Evolutionary conservation across 306 rosid species (phyloP).

Genomic region (Ammopiptanthus mongolicus): DNA sequence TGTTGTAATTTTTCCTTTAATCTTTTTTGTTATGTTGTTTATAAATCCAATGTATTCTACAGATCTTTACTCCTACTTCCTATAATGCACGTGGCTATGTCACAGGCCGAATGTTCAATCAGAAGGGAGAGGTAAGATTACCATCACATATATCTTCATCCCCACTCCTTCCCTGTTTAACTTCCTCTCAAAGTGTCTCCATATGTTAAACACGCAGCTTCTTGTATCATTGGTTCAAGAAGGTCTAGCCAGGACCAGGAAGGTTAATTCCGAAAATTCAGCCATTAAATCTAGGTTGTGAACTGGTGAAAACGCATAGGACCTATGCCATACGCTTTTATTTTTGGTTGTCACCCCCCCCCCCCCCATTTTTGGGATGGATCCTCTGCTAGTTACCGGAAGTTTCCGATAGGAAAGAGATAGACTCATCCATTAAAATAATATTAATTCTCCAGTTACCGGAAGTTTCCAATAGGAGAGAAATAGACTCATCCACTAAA

Average conservation of each 20-base stretch:
- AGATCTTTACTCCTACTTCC: slow-evolving; percentile 61
- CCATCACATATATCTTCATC: background rate
- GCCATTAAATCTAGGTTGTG: slow-evolving; percentile 52
- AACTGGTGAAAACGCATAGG: slow-evolving; percentile 13
- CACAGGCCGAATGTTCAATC: slow-evolving; percentile 77
- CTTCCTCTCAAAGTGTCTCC: slow-evolving; percentile 13
- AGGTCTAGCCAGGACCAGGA: slow-evolving; percentile 70
- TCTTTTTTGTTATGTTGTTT: slow-evolving; percentile 12
- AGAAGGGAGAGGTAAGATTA: slow-evolving; percentile 70
- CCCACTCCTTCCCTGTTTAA: background rate
- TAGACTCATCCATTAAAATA: too few species aligned
- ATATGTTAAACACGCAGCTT: slow-evolving; percentile 31
- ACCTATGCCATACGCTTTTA: background rate
- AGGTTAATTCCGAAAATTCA: slow-evolving; percentile 21
- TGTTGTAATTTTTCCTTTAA: background rate
- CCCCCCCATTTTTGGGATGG: too few species aligned
- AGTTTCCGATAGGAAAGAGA: too few species aligned
- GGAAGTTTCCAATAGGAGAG: too few species aligned
- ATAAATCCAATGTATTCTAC: slow-evolving; percentile 3
- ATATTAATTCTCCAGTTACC: too few species aligned
- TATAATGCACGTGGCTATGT: slow-evolving; percentile 65
- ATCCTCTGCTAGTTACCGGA: too few species aligned
- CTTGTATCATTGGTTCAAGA: slow-evolving; percentile 76
- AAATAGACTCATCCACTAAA: too few species aligned
- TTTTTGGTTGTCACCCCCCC: background rate